Evolutionary conservation across 108 stramenopile genomes (phyloP).

Genomic region (Parietichytrium sp.): DNA sequence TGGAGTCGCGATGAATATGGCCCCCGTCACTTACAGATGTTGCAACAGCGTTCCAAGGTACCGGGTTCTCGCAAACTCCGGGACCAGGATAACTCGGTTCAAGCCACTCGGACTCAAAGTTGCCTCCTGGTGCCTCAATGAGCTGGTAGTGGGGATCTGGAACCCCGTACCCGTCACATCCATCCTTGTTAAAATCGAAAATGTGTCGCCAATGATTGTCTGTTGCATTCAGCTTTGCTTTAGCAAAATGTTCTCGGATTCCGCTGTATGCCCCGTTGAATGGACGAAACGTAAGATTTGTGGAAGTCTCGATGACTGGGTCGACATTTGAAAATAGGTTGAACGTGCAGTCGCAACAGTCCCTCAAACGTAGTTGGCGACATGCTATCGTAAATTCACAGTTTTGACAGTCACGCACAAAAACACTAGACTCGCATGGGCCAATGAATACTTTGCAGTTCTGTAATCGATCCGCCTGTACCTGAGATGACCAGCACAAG

Average conservation of each 20-base stretch:
- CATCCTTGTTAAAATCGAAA: slow-evolving; percentile 74
- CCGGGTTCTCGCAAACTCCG: neutral
- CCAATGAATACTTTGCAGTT: slow-evolving; percentile 71
- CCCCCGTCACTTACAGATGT: slow-evolving; percentile 15
- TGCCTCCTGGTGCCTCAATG: neutral
- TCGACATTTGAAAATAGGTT: slow-evolving; percentile 72
- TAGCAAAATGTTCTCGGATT: slow-evolving; percentile 39
- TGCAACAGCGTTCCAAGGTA: slow-evolving; percentile 1
- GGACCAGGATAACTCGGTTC: neutral
- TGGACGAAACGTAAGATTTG: slow-evolving; percentile 53
- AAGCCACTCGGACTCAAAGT: neutral
- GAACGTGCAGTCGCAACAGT: slow-evolving; percentile 68
- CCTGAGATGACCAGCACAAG: slow-evolving; percentile 66
- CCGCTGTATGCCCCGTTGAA: slow-evolving; percentile 17
- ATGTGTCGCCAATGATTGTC: slow-evolving; percentile 69
- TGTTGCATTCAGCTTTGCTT: slow-evolving; percentile 59
- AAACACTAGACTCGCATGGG: slow-evolving; percentile 67
- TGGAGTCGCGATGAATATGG: neutral
- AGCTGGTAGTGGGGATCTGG: slow-evolving; percentile 22
- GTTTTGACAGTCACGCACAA: slow-evolving; percentile 70
- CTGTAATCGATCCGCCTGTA: slow-evolving; percentile 67
- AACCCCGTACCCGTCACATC: slow-evolving; percentile 19
- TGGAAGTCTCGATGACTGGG: slow-evolving; percentile 72
- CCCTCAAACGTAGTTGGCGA: slow-evolving; percentile 72
- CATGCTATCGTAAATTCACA: slow-evolving; percentile 71